Evolutionary conservation across 768 basidiomycete species (phyloP).

Genomic region (Hortiboletus campestris): DNA sequence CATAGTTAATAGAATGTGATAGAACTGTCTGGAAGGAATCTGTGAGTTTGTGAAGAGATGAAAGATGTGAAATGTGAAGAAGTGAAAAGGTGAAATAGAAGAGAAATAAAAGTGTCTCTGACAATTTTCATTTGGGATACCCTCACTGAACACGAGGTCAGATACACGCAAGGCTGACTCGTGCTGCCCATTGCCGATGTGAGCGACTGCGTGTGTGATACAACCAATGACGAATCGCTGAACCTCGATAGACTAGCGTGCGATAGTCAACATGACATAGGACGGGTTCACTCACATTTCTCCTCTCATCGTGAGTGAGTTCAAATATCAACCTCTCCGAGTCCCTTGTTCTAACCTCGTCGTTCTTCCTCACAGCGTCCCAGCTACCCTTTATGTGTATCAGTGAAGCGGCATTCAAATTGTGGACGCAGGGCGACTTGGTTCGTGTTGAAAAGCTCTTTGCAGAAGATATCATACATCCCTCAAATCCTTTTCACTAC

Average conservation of each 20-base stretch:
- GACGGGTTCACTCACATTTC: too few species aligned
- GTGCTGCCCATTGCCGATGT: too few species aligned
- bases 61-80: too few species aligned
- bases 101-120: too few species aligned
- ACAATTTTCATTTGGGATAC: not conserved
- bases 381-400: not conserved
- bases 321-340: not conserved
- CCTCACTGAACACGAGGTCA: constrained; percentile 1
- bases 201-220: too few species aligned
- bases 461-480: not conserved
- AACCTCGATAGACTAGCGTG: constrained; percentile 1
- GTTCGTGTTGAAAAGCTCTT: not conserved
- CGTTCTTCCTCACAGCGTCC: not conserved
- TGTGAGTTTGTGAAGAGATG: too few species aligned
- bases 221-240: not conserved
- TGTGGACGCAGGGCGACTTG: not conserved
- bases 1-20: too few species aligned
- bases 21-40: too few species aligned
- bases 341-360: too few species aligned
- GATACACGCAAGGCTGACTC: not conserved
- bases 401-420: not conserved
- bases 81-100: too few species aligned
- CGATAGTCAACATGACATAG: not conserved
- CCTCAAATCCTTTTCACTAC: not conserved
- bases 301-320: not conserved